These are phyloP conservation scores for Metarhizium album DNA, from an alignment of 2,329 filamentous ascomycete genomes.

Conservation along the genomic window DNA sequence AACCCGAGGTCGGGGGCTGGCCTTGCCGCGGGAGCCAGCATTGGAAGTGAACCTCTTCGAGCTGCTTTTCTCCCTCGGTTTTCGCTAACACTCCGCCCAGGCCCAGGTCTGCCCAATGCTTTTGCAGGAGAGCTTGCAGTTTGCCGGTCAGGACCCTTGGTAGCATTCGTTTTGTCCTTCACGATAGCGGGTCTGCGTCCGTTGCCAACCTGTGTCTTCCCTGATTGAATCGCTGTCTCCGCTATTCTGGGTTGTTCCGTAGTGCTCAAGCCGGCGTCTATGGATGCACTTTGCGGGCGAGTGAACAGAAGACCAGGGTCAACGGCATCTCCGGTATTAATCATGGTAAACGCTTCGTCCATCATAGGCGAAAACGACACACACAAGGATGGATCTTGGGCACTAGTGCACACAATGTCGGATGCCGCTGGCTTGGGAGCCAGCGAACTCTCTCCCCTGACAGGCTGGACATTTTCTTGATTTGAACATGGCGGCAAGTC, in stretches of 20 bases:
- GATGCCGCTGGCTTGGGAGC: slow-evolving; percentile 39
- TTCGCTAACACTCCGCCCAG: slow-evolving; percentile 46
- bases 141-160: slow-evolving; percentile 30
- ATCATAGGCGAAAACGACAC: slow-evolving; percentile 27
- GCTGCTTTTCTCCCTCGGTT: slow-evolving; percentile 34
- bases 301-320: slow-evolving; percentile 50
- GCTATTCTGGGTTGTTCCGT: slow-evolving; percentile 19
- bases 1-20: slow-evolving; percentile 19
- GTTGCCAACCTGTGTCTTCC: slow-evolving; percentile 17
- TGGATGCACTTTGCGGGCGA: slow-evolving; percentile 35
- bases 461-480: slow-evolving; percentile 26
- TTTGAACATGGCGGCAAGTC: slow-evolving; percentile 21
- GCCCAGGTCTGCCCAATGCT: slow-evolving; percentile 32
- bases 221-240: slow-evolving; percentile 17
- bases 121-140: slow-evolving; percentile 42
- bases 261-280: slow-evolving; percentile 28
- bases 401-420: slow-evolving; percentile 10
- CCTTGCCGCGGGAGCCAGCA: slow-evolving; percentile 34
- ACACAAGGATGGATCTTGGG: slow-evolving; percentile 22
- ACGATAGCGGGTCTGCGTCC: slow-evolving; percentile 33
- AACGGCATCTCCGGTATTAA: slow-evolving; percentile 37
- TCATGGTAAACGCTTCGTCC: slow-evolving; percentile 41
- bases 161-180: slow-evolving; percentile 29
- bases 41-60: slow-evolving; percentile 31
- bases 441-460: slow-evolving; percentile 33